Evolutionary conservation across 2,329 filamentous ascomycete genomes (phyloP), one percentile per base, ranked within the genome.

Genomic region (Fusarium staphyleae): DNA sequence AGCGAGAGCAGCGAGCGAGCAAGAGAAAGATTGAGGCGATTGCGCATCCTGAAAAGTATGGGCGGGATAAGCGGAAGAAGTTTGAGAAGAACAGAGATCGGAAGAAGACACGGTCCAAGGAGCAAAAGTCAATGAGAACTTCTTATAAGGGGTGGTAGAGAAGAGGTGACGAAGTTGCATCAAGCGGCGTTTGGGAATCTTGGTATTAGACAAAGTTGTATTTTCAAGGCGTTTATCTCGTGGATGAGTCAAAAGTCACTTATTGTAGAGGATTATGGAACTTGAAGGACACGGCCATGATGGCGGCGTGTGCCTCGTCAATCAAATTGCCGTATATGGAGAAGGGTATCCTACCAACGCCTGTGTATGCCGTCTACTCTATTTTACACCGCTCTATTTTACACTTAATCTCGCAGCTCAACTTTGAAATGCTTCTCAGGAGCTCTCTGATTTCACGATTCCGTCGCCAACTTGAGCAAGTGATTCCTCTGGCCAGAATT

Each of bases 11-110:
- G 67, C 80, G 96, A 60, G 85, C 88, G 47, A 85, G 82, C 60
- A 99, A 99, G 83, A 84, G 95, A 67, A 90, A 91, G 75, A 90
- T 98, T 60, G 93, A 96, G 70, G 90, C 90, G 10, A 87, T 99
- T 18, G 83, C 83, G 42, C 85, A 89, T 68, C 95, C 95, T 2
- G 93, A 95, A 75, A 88, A 81, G 70, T 86, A 87, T 66, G 90
- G 87, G 22, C 80, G 82, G 68, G 87, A 89, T 65, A 97, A 97
- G 85, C 86, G 84, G 71, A 90, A 88, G 78, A 92, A 88, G 78
- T 82, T 89, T 57, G 91, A 95, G 70, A 86, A 87, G 78, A 95
- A 95, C 80, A 92, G 87, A 77, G 88, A 88, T 66, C 86, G 87
- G 73, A 86, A 87, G 72, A 96, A 91, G 81, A 89, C 88, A 73